phyloP scores from a whole-genome alignment of 148 eudicot genomes.

The Tetragonia tetragonoides region DNA sequence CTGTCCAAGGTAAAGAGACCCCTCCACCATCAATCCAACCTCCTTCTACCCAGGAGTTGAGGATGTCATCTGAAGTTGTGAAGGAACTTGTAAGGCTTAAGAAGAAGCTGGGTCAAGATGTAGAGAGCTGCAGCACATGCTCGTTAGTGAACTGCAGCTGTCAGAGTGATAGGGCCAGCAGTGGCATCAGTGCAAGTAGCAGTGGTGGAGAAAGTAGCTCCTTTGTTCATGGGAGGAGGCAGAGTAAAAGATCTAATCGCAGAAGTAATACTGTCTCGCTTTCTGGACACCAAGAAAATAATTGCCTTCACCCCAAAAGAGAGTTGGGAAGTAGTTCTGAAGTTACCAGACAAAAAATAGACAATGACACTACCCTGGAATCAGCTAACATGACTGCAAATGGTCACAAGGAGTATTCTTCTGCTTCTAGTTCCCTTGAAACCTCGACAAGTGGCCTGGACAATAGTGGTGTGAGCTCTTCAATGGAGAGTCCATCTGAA shows the following conservation, averaged over 20 bases:
- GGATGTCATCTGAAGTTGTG: constrained; percentile 82
- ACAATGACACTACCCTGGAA: constrained; percentile 7
- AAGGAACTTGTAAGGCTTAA: constrained; percentile 86
- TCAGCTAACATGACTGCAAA: constrained; percentile 17
- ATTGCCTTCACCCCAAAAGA: neutral
- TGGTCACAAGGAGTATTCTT: constrained; percentile 14
- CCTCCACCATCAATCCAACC: constrained; percentile 35
- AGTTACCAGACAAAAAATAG: neutral
- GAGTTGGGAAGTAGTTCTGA: constrained; percentile 16
- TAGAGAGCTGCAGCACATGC: constrained; percentile 72
- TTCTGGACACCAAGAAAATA: constrained; percentile 30
- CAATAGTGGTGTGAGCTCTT: constrained; percentile 14
- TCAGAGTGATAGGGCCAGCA: constrained; percentile 87
- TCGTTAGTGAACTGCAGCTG: constrained; percentile 92
- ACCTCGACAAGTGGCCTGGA: constrained; percentile 14
- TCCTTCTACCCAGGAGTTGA: constrained; percentile 48
- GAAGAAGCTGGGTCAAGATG: constrained; percentile 66
- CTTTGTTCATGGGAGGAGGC: constrained; percentile 46
- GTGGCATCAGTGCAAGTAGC: constrained; percentile 96
- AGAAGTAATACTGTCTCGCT: constrained; percentile 32
- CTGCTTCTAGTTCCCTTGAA: constrained; percentile 16
- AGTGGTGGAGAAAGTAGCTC: constrained; percentile 40
- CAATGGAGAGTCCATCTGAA: constrained; percentile 26
- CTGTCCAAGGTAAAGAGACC: constrained; percentile 45
- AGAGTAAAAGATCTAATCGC: constrained; percentile 44